Evolutionary conservation across 139 green algal genomes (phyloP), one percentile per base, ranked within the genome.

Genomic region (Mesostigma viride): DNA sequence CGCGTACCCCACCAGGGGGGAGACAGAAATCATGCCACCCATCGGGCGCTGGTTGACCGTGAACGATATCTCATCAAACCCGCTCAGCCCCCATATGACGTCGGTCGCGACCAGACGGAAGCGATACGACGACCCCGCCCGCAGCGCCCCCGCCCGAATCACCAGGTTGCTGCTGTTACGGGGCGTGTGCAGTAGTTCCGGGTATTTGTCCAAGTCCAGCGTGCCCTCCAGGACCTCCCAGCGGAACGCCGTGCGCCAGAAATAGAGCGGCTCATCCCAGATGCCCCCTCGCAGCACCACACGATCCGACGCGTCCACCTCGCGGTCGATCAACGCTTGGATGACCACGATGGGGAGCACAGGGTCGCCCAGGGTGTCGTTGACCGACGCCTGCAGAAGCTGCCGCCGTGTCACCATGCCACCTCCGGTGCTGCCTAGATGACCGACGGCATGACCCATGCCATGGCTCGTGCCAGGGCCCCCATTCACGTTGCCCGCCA

Each of bases 51-150:
- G 47, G 36, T 76, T 76, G 30, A 66, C 63, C 24, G 3, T 47
- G 24, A 76, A 61, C 14, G 34, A 47, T 1, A 72, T 51, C 28
- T 67, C 51, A 56, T 70, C 35, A 17, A 24, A 62, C 2, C 26
- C 30, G 20, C 17, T 45, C 30, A 64, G 28, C 20, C 56, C 48
- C 30, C 28, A 48, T 3, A 44, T 11, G 27, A 30, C 64, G 36
- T 71, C 63, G 5, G 47, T 72, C 27, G 64, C 70, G 30, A 20
- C 24, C 28, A 76, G 53, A 5, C 64, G 70, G 31, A 76, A 57
- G 0, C 26, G 24, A 34, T 76, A 76, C 28, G 26, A 33, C 51
- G 71, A 22, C 11, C 70, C 70, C n/a, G 63, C 17, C 11, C 20
- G n/a, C 31, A 76, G 64, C 53, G 4, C 20, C n/a, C 35, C 24